These are phyloP conservation scores for Manihot esculenta DNA, from an alignment of 441 rosid genomes.

Conservation along the genomic window DNA sequence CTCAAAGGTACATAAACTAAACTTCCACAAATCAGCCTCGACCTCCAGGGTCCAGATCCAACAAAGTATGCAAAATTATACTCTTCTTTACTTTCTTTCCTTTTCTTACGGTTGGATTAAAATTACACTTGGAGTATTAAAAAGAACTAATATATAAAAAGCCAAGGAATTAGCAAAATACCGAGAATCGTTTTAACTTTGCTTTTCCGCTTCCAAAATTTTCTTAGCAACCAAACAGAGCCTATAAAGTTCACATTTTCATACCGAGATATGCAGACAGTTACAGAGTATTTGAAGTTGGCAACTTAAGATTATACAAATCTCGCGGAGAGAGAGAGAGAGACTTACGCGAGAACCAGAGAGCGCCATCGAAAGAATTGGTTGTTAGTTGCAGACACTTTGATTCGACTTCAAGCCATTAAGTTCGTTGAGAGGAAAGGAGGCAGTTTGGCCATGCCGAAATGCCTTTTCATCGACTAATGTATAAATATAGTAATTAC, in stretches of 20 bases:
- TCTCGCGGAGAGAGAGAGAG: constrained; percentile 15
- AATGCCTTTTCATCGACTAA: too few species aligned
- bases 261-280: constrained; percentile 9
- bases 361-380: constrained; percentile 38
- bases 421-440: too few species aligned
- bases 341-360: constrained; percentile 36
- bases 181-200: background rate
- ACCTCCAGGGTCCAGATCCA: background rate
- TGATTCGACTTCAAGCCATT: background rate
- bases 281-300: background rate
- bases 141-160: background rate
- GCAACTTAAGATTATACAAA: background rate
- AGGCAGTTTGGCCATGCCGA: too few species aligned
- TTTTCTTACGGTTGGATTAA: background rate
- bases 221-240: constrained; percentile 6
- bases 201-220: background rate
- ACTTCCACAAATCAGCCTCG: background rate
- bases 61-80: background rate
- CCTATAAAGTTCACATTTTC: background rate
- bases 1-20: background rate
- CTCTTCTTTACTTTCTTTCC: background rate
- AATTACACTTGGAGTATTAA: background rate
- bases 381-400: constrained; percentile 10
- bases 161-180: background rate
- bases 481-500: too few species aligned